These are phyloP conservation scores for Fusarium foetens DNA, from an alignment of 2,329 filamentous ascomycete species.

Conservation along the genomic window DNA sequence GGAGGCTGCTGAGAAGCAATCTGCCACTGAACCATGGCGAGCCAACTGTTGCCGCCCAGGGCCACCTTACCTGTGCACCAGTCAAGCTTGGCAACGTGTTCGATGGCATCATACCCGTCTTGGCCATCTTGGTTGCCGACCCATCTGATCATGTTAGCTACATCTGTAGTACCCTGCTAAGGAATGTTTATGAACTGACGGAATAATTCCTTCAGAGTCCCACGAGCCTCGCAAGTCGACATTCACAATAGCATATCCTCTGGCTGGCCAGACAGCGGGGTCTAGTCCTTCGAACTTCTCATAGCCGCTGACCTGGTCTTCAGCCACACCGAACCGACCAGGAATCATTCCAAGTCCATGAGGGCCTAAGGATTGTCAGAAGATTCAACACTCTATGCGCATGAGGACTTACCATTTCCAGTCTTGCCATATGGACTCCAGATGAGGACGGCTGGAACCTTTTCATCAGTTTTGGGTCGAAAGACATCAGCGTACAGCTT, in stretches of 20 bases:
- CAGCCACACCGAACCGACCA: slow-evolving; percentile 1
- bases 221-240: background rate
- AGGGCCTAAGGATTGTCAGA: background rate
- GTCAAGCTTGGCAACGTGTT: background rate
- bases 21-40: slow-evolving; percentile 3
- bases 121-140: background rate
- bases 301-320: background rate
- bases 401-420: background rate
- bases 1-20: slow-evolving; percentile 1
- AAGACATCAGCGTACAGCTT: slow-evolving; percentile 8
- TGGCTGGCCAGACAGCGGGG: background rate
- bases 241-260: slow-evolving; percentile 5
- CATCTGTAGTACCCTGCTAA: too few relatives aligned
- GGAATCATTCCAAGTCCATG: slow-evolving; percentile 5
- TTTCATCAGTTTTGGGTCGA: background rate
- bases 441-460: background rate
- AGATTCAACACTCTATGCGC: fast-evolving
- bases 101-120: background rate
- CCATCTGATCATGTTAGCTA: background rate
- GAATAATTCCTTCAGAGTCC: slow-evolving; percentile 6
- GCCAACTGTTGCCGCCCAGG: background rate
- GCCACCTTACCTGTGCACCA: slow-evolving; percentile 2
- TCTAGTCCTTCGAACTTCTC: slow-evolving; percentile 13
- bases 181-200: background rate
- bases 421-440: slow-evolving; percentile 15